Conservation (phyloP, 257 asterid species). For the Striga asiatica region DNA sequence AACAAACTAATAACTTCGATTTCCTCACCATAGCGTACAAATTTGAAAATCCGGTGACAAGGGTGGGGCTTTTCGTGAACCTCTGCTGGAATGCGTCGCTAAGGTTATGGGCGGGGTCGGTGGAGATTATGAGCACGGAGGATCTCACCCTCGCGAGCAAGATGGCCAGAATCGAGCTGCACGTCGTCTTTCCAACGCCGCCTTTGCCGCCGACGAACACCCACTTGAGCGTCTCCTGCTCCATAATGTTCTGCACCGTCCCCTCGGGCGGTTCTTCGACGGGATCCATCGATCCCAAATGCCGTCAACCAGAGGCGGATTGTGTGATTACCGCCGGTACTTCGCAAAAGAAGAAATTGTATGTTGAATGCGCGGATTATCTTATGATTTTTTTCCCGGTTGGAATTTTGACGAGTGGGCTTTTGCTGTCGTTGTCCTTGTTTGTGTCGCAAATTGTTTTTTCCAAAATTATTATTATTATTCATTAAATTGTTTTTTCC, state of each 20-base stretch:
- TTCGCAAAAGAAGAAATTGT: too few relatives aligned
- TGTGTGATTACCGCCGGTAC: too few relatives aligned
- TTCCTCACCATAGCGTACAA: conserved; percentile 76
- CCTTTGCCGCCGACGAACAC: conserved; percentile 94
- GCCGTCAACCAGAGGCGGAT: too few relatives aligned
- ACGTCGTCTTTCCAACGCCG: conserved; percentile 88
- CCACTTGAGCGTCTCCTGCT: conserved; percentile 74
- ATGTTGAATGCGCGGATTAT: too few relatives aligned
- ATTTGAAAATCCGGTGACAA: conserved; percentile 75
- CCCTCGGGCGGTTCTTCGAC: conserved; percentile 54
- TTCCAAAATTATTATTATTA: too few relatives aligned
- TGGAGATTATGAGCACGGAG: conserved; percentile 80
- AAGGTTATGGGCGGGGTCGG: conserved; percentile 93
- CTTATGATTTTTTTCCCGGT: too few relatives aligned
- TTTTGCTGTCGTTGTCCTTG: too few relatives aligned
- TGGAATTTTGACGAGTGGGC: too few relatives aligned
- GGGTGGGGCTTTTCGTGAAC: conserved; percentile 77
- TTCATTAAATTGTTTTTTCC: too few relatives aligned
- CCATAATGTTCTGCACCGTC: conserved; percentile 56
- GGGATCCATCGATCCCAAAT: conserved; percentile 35
- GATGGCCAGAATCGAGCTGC: conserved; percentile 74
- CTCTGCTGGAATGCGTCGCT: conserved; percentile 91
- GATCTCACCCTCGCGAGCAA: conserved; percentile 60
- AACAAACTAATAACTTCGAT: background rate
- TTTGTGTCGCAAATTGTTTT: too few relatives aligned